Percentiles rank a stretch among this genome's conserved stretches.
Evolutionary conservation across 2,329 filamentous ascomycete species (phyloP).

Genomic region (Stagonosporopsis cucurbitacearum): DNA sequence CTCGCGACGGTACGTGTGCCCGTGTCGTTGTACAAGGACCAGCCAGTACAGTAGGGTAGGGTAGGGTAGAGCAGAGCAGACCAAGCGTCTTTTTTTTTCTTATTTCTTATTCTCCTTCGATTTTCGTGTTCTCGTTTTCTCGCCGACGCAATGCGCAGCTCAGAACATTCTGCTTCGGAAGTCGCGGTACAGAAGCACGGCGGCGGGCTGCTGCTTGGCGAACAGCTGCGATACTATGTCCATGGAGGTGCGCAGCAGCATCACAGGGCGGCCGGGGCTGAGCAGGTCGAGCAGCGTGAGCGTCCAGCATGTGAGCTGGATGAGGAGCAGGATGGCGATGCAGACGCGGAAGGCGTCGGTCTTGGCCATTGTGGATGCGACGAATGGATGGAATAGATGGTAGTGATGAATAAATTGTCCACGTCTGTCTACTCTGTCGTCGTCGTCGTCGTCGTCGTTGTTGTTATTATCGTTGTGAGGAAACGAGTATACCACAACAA

Average conservation of each 20-base stretch:
- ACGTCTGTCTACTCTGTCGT: no score
- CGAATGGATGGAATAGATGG: neutral
- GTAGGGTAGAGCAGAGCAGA: no score
- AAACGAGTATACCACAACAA: neutral
- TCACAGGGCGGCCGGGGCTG: conserved; percentile 36
- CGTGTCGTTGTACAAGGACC: neutral
- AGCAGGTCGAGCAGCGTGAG: conserved; percentile 41
- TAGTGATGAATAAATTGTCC: no score
- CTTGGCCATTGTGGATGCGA: conserved; percentile 32
- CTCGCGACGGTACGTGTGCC: neutral
- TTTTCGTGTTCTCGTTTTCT: no score
- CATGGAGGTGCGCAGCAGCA: conserved; percentile 29
- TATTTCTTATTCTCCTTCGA: no score
- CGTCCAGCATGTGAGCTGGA: conserved; percentile 42
- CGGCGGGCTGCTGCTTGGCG: conserved; percentile 26
- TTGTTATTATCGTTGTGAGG: no score
- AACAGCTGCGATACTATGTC: conserved; percentile 26
- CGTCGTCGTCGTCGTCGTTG: no score
- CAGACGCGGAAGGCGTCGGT: conserved; percentile 36
- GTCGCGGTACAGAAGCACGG: conserved; percentile 27
- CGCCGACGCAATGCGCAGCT: neutral
- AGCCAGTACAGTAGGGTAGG: neutral
- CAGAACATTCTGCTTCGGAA: conserved; percentile 22
- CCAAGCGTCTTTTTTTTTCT: neutral
- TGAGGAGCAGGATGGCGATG: conserved; percentile 39